Evolutionary conservation across 768 basidiomycete genomes (phyloP).

Genomic region (Pleurotus platypus): DNA sequence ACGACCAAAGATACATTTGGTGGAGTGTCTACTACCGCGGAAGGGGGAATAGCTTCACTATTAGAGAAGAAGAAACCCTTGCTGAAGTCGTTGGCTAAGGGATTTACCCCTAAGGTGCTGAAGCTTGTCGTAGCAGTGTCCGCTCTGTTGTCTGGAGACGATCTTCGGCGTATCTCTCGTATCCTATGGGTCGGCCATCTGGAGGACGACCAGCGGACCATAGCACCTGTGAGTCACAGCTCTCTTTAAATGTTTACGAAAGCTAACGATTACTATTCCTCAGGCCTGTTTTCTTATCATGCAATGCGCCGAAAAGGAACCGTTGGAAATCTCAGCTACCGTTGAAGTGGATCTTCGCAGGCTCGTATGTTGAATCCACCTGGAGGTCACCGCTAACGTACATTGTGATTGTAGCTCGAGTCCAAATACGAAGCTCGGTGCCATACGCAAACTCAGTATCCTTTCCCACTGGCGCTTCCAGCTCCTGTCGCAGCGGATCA

Average conservation of each 20-base stretch:
- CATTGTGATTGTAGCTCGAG: constrained; percentile 26
- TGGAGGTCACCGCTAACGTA: not conserved
- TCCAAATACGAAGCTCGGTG: constrained; percentile 41
- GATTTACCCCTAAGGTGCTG: constrained; percentile 43
- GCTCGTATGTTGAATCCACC: constrained; percentile 26
- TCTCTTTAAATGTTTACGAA: not conserved
- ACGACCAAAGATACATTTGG: constrained; percentile 16
- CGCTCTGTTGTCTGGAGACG: constrained; percentile 42
- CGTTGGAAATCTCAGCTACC: constrained; percentile 40
- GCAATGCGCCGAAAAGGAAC: constrained; percentile 67
- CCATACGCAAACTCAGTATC: constrained; percentile 51
- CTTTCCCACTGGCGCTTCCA: constrained; percentile 70
- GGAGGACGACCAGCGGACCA: constrained; percentile 35
- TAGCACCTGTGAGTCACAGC: constrained; percentile 44
- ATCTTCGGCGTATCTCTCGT: constrained; percentile 49
- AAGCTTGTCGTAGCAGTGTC: constrained; percentile 65
- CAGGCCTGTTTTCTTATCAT: constrained; percentile 65
- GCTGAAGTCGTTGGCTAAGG: constrained; percentile 40
- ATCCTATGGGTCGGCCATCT: constrained; percentile 57
- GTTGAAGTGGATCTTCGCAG: constrained; percentile 56
- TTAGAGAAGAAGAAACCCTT: constrained; percentile 29
- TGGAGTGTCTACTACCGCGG: constrained; percentile 25
- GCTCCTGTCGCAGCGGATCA: constrained; percentile 55
- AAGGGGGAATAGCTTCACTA: constrained; percentile 24
- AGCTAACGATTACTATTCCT: not conserved